Evolutionary conservation across 495 filamentous ascomycete genomes (phyloP), one percentile per base, ranked within the genome.

Genomic region (Aspergillus coremiiformis): DNA sequence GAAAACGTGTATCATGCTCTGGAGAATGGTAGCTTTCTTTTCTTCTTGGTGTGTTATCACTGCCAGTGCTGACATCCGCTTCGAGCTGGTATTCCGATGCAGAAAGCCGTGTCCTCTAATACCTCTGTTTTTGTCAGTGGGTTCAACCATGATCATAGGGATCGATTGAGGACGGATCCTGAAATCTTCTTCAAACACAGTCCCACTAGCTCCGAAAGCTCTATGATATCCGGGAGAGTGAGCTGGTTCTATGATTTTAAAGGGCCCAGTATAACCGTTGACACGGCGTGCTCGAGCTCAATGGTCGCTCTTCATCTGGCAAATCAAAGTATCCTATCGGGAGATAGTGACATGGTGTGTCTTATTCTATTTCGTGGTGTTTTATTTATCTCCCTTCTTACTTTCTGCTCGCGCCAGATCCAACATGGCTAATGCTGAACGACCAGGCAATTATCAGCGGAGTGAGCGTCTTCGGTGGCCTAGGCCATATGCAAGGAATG

Each of bases 201-300:
- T 35, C 42, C 23, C 7, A 51, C 52, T 0, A 54, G 58, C 5
- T 39, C 41, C 2, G 24, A 41, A 14, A 24, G 19, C 12, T 41
- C 54, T 5, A 54, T 60, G 45, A 29, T 55, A 20, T 56, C 57
- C n/a, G 64, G 64, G 20, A 62, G 67, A n/a, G 54, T 72, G 9
- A 64, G 59, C 14, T 66, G 63, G 44, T 52, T 58, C 20, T 59
- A 66, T 44, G 37, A 69, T 30, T 60, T 73, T 4, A 49, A 53
- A n/a, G 68, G 67, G 19, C 50, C 45, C 1, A 53, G 49, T 37
- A 43, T 57, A 51, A 53, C 45, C 2, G 39, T 57, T 0, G 67
- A 72, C 43, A 67, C 69, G 11, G 70, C 67, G 0, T 74, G 71
- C 54, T 69, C 66, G 1, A 57, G 59, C 11, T 66, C 62, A 33